A percentile compares a stretch with the other conserved stretches of the same genome.
Evolutionary conservation across 768 basidiomycete species (phyloP).

Genomic region (Astraeus odoratus): DNA sequence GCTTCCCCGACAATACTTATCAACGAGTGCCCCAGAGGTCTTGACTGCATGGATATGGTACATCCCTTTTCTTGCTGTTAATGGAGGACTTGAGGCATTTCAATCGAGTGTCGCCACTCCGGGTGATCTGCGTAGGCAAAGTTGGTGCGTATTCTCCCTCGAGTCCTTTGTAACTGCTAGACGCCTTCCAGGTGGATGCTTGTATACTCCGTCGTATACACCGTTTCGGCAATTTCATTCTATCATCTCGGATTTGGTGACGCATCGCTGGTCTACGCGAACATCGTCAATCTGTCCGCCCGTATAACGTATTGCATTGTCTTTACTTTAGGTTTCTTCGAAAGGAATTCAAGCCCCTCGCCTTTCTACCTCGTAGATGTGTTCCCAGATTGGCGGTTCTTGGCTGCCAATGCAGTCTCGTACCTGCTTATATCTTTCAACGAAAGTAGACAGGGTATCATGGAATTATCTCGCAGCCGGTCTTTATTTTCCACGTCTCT

Average conservation of each 20-base stretch:
- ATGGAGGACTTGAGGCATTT: slow-evolving; percentile 90
- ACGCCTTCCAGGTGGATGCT: slow-evolving; percentile 58
- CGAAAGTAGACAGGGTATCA: slow-evolving; percentile 11
- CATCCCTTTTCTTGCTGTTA: slow-evolving; percentile 83
- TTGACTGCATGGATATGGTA: slow-evolving; percentile 81
- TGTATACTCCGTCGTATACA: slow-evolving; percentile 65
- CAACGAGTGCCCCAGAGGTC: slow-evolving; percentile 75
- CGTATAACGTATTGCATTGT: slow-evolving; percentile 55
- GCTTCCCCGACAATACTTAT: slow-evolving; percentile 61
- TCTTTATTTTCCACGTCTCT: slow-evolving; percentile 16
- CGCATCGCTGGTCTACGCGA: slow-evolving; percentile 67
- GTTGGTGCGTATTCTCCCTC: slow-evolving; percentile 34
- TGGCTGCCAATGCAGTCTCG: slow-evolving; percentile 16
- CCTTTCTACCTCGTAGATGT: slow-evolving; percentile 9
- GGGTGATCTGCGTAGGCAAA: slow-evolving; percentile 61
- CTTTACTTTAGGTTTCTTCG: slow-evolving; percentile 48
- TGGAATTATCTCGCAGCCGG: slow-evolving; percentile 8
- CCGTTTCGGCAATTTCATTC: slow-evolving; percentile 41
- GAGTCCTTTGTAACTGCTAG: not conserved
- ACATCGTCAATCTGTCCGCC: slow-evolving; percentile 57
- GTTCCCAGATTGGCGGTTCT: slow-evolving; percentile 24
- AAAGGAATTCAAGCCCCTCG: slow-evolving; percentile 9
- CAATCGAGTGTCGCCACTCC: slow-evolving; percentile 71
- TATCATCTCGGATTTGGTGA: slow-evolving; percentile 52
- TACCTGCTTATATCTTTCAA: slow-evolving; percentile 16